Evolutionary conservation across 108 stramenopile species (phyloP).

Genomic region (Pseudonitzschia delicatissima): DNA sequence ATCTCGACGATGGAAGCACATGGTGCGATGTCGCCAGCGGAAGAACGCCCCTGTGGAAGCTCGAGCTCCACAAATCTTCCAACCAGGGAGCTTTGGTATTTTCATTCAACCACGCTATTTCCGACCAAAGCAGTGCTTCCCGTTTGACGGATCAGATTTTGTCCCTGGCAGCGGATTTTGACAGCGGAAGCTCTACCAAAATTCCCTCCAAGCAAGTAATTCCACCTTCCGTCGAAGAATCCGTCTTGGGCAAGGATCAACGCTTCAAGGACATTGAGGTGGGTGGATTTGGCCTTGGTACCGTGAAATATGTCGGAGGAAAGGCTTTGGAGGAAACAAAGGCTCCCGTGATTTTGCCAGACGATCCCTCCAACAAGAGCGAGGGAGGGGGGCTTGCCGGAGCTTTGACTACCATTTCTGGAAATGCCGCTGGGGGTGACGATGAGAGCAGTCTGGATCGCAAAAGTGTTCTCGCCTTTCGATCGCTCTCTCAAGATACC

Average conservation of each 20-base stretch:
- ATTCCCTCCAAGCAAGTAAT: slow-evolving; percentile 36
- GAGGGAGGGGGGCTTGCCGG: slow-evolving; percentile 35
- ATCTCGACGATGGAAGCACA: slow-evolving; percentile 71
- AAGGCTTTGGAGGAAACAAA: slow-evolving; percentile 81
- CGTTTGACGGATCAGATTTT: slow-evolving; percentile 73
- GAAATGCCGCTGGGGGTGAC: slow-evolving; percentile 73
- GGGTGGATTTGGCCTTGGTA: slow-evolving; percentile 41
- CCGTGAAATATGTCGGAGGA: slow-evolving; percentile 64
- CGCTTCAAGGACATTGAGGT: slow-evolving; percentile 49
- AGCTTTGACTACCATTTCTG: slow-evolving; percentile 74
- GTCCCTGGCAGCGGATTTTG: slow-evolving; percentile 44
- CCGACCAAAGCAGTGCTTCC: slow-evolving; percentile 76
- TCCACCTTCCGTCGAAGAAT: slow-evolving; percentile 75
- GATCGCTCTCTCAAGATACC: slow-evolving; percentile 51
- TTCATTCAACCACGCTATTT: slow-evolving; percentile 84
- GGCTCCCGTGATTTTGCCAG: slow-evolving; percentile 80
- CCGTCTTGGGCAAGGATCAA: slow-evolving; percentile 55
- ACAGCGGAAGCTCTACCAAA: slow-evolving; percentile 37
- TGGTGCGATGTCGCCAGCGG: slow-evolving; percentile 39
- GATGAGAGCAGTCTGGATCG: slow-evolving; percentile 35
- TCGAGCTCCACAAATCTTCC: slow-evolving; percentile 54
- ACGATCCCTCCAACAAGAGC: slow-evolving; percentile 23
- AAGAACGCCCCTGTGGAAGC: slow-evolving; percentile 66
- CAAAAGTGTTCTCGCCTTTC: slow-evolving; percentile 57
- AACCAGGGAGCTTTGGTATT: slow-evolving; percentile 58